phyloP scores from a whole-genome alignment of 495 filamentous ascomycete genomes.

The Immersiella caudata region DNA sequence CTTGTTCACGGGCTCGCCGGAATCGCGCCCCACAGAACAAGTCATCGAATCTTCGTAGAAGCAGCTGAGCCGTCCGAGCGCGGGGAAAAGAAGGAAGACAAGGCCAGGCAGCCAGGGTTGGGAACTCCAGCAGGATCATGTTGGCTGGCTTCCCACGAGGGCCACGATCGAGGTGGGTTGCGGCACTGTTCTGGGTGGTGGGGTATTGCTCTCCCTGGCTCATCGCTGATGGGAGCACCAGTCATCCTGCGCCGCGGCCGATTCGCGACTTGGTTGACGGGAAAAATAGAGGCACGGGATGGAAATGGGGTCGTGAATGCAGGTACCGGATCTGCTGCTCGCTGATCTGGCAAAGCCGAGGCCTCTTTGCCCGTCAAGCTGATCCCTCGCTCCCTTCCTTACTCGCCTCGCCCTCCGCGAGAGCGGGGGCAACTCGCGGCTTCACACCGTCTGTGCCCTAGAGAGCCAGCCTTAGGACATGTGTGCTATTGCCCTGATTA shows the following conservation, averaged over 20 bases:
- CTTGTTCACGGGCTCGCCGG: constrained; percentile 33
- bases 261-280: background rate
- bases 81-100: constrained; percentile 17
- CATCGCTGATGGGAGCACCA: background rate
- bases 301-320: constrained; percentile 14
- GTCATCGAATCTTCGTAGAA: constrained; percentile 46
- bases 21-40: constrained; percentile 42
- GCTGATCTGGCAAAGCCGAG: constrained; percentile 19
- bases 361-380: constrained; percentile 4
- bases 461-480: constrained; percentile 30
- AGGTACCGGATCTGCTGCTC: constrained; percentile 25
- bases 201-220: background rate
- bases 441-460: constrained; percentile 1
- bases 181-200: constrained; percentile 15
- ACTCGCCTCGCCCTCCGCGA: background rate
- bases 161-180: constrained; percentile 8
- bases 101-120: constrained; percentile 22
- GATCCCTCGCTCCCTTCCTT: constrained; percentile 11
- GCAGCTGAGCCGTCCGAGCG: constrained; percentile 34
- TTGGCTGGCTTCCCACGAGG: background rate
- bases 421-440: background rate
- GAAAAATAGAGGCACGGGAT: constrained; percentile 1
- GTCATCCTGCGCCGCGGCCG: background rate
- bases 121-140: constrained; percentile 3
- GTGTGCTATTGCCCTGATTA: constrained; percentile 24